Conservation (phyloP, 768 basidiomycete genomes). For the Rhodotorula toruloides region DNA sequence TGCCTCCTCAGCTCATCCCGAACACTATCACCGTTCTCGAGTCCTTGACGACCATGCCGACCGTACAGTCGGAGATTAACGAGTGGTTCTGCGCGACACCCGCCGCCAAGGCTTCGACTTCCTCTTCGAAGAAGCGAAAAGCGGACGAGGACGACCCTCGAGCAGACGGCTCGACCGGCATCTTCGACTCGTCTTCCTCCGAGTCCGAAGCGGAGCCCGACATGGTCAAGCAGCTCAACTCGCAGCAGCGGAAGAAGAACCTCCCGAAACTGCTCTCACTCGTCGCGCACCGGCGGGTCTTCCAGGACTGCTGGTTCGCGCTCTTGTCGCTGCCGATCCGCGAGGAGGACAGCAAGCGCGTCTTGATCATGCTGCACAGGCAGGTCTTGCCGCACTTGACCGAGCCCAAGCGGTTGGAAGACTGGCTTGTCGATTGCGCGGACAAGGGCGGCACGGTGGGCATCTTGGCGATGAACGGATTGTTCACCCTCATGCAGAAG, state of each 20-base stretch:
- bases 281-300: slow-evolving; percentile 70
- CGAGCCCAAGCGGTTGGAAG: slow-evolving; percentile 73
- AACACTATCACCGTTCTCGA: slow-evolving; percentile 64
- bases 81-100: slow-evolving; percentile 74
- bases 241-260: slow-evolving; percentile 56
- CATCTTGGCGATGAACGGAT: slow-evolving; percentile 79
- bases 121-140: slow-evolving; percentile 44
- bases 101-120: slow-evolving; percentile 42
- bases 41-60: slow-evolving; percentile 67
- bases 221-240: slow-evolving; percentile 12
- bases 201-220: slow-evolving; percentile 45
- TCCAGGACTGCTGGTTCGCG: slow-evolving; percentile 72
- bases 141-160: slow-evolving; percentile 49
- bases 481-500: slow-evolving; percentile 83
- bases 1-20: slow-evolving; percentile 42
- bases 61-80: slow-evolving; percentile 62
- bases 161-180: slow-evolving; percentile 53
- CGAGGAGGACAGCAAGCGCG: slow-evolving; percentile 52
- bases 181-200: slow-evolving; percentile 50
- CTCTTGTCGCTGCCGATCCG: slow-evolving; percentile 52
- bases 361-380: slow-evolving; percentile 73
- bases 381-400: slow-evolving; percentile 79
- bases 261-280: slow-evolving; percentile 58
- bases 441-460: slow-evolving; percentile 78
- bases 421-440: slow-evolving; percentile 80